phyloP scores from a whole-genome alignment of 495 filamentous ascomycete genomes.

The Podospora anserina region DNA sequence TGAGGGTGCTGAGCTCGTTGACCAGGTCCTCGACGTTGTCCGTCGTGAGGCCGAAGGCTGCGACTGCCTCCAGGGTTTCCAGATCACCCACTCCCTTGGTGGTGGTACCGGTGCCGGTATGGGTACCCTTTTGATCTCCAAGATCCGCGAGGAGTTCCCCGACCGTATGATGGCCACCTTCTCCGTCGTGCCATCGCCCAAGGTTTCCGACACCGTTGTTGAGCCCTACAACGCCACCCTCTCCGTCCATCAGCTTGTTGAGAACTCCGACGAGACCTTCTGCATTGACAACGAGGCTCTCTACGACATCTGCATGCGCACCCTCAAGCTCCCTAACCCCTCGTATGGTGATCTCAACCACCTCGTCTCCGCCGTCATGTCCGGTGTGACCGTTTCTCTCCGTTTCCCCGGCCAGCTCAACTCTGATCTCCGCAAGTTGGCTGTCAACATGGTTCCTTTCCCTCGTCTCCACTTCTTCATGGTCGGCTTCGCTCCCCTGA shows the following conservation, averaged over 20 bases:
- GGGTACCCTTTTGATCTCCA: constrained; percentile 99
- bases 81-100: constrained; percentile 99
- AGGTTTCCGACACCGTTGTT: constrained; percentile 99
- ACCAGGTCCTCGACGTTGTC: constrained; percentile 97
- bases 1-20: constrained; percentile 98
- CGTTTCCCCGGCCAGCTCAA: constrained; percentile 99
- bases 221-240: constrained; percentile 99
- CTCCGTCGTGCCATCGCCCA: constrained; percentile 99
- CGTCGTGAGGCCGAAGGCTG: constrained; percentile 98
- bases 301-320: constrained; percentile 99
- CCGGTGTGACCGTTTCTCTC: constrained; percentile 95
- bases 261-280: constrained; percentile 99
- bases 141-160: constrained; percentile 99
- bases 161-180: constrained; percentile 99
- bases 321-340: constrained; percentile 95
- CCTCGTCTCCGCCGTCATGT: constrained; percentile 99
- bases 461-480: constrained; percentile 99
- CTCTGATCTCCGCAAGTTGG: constrained; percentile 98
- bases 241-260: constrained; percentile 98
- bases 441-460: constrained; percentile 99
- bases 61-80: constrained; percentile 99
- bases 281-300: constrained; percentile 99
- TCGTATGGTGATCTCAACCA: constrained; percentile 99
- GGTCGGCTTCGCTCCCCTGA: constrained; percentile 99
- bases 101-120: constrained; percentile 99